Base-by-base conservation (phyloP, 106 monocot genomes). In the Agapanthus africanus region DNA sequence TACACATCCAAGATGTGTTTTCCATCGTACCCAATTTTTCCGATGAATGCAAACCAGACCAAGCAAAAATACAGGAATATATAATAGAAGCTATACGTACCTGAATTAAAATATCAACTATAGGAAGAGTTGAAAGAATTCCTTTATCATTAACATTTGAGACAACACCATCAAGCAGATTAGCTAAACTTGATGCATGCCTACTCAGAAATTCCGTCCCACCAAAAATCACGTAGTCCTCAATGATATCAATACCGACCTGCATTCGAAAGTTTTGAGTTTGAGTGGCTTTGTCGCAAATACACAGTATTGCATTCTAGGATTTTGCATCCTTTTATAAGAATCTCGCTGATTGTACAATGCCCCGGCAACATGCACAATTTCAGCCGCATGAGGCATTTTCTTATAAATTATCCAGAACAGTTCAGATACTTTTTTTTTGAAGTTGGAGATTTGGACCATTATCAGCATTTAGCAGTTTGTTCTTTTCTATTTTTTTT, bases 101-200 rank as follows among this genome's bases (percentile, higher is more conserved):
- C 97, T 97, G 97, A 54, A 97, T 69, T 40, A 97, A 72, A 44
- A 90, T 68, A 70, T 97, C 92, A 66, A 97, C 79, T 7, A 90
- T 73, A 52, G 88, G 80, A 64, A 97, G 76, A 28, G 84, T 81
- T 38, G 92, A 89, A 77, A 97, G 89, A 41, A 97, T 74, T 30
- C 92, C 97, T 75, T 90, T 97, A 49, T 97, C 87, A 81, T 89
- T 97, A 35, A 90, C 92, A 85, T 82, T 87, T 67, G 82, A 88
- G 82, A 97, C 79, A 77, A 97, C 92, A 34, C 66, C 69, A 80
- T 92, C 86, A 76, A 97, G 89, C 71, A 97, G 34, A 70, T 82
- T 84, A 42, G 82, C 86, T 66, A 97, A 72, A 69, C 74, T 78
- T 59, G 89, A 82, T 59, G 92, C 84, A 76, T 97, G 83, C 63